phyloP scores from a whole-genome alignment of 163 green algal species.

The Chlamydomonas reinhardtii region DNA sequence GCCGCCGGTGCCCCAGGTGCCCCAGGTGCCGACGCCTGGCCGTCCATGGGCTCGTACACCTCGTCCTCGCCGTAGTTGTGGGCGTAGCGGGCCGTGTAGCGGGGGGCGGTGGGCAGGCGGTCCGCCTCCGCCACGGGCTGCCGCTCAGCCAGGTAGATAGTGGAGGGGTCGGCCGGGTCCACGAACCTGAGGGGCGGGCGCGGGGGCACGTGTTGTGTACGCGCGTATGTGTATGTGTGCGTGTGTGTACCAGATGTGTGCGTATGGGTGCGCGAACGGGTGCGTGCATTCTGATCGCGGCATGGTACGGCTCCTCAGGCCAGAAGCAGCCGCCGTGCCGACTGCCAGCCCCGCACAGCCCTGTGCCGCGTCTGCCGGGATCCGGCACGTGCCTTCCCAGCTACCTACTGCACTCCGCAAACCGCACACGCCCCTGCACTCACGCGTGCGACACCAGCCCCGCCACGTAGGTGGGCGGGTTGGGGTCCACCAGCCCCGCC shows the following conservation, averaged over 20 bases:
- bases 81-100: slow-evolving; percentile 64
- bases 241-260: neutral
- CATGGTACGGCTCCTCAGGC: no score
- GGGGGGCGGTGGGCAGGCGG: slow-evolving; percentile 44
- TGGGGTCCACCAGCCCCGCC: slow-evolving; percentile 6
- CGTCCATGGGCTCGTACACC: slow-evolving; percentile 66
- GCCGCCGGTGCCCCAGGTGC: no score
- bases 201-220: no score
- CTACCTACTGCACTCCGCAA: no score
- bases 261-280: neutral
- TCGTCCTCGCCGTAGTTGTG: slow-evolving; percentile 79
- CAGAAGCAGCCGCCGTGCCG: no score
- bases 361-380: no score
- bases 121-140: slow-evolving; percentile 60
- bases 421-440: neutral
- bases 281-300: no score
- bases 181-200: slow-evolving; percentile 78
- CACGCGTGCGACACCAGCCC: slow-evolving; percentile 44
- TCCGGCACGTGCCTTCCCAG: no score
- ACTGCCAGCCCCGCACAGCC: no score
- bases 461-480: slow-evolving; percentile 29
- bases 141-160: slow-evolving; percentile 63
- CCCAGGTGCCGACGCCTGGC: no score
- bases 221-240: neutral
- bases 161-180: slow-evolving; percentile 91